phyloP scores from a whole-genome alignment of 2,329 filamentous ascomycete species.

The Fonsecaea erecta region DNA sequence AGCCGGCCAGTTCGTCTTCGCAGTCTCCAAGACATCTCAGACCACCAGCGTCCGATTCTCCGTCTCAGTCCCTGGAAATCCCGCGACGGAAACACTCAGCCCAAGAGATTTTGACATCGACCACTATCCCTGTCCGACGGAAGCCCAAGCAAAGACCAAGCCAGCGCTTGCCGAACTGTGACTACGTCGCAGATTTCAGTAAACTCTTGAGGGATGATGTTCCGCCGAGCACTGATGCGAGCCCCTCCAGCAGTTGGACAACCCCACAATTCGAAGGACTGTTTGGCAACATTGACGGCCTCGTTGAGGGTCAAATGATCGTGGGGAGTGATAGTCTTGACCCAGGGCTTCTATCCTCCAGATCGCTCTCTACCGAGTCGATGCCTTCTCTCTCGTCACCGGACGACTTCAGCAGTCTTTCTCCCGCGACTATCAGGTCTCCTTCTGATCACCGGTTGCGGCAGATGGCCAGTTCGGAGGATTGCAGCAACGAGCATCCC shows the following conservation, averaged over 20 bases:
- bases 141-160: slow-evolving; percentile 47
- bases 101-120: slow-evolving; percentile 58
- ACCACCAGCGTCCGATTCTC: neutral
- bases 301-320: slow-evolving; percentile 46
- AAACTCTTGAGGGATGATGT: slow-evolving; percentile 60
- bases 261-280: slow-evolving; percentile 60
- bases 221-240: slow-evolving; percentile 55
- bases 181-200: slow-evolving; percentile 57
- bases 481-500: slow-evolving; percentile 63
- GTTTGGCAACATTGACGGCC: slow-evolving; percentile 59
- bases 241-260: slow-evolving; percentile 45
- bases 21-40: slow-evolving; percentile 15
- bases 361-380: slow-evolving; percentile 63
- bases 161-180: slow-evolving; percentile 47
- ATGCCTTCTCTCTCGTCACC: slow-evolving; percentile 59
- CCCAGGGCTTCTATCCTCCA: slow-evolving; percentile 50
- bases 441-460: slow-evolving; percentile 50
- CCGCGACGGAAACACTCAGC: slow-evolving; percentile 32
- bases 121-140: slow-evolving; percentile 60
- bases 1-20: slow-evolving; percentile 18
- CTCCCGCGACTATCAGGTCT: slow-evolving; percentile 46
- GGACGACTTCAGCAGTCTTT: slow-evolving; percentile 54
- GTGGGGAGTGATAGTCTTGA: slow-evolving; percentile 50
- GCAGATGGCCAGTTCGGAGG: slow-evolving; percentile 57
- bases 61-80: neutral